Conservation (phyloP, 176 grass and related monocot genomes). For the Carex myosuroides region DNA sequence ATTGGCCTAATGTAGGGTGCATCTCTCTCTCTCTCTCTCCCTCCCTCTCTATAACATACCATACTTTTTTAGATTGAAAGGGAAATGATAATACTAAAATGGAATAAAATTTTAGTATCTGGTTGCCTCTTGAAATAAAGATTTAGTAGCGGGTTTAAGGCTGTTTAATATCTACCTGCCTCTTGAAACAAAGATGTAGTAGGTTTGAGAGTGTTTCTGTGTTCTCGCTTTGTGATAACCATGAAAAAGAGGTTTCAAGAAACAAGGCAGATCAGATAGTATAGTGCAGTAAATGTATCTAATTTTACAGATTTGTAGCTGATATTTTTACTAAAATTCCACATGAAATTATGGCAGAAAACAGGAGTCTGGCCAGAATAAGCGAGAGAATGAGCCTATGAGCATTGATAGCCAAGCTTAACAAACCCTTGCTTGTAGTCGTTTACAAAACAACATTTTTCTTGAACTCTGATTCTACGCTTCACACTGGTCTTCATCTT, state of each 20-base stretch:
- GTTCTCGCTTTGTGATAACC: not conserved
- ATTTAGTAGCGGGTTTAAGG: not conserved
- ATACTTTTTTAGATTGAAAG: not conserved
- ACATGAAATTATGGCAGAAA: slow-evolving; percentile 10
- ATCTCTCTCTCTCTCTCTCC: not conserved
- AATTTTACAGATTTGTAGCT: not conserved
- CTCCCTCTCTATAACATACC: not conserved
- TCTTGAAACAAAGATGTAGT: not conserved
- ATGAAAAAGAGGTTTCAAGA: not conserved
- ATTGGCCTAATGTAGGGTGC: not conserved
- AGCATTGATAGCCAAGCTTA: slow-evolving; percentile 24
- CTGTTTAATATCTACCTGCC: not conserved
- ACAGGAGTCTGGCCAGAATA: not conserved
- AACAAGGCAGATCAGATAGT: not conserved
- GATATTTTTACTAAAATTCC: not conserved
- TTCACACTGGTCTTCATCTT: not conserved
- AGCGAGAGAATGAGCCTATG: slow-evolving; percentile 16
- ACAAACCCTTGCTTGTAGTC: not conserved
- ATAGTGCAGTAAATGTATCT: not conserved
- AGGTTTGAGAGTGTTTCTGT: not conserved
- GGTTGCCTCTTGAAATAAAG: not conserved
- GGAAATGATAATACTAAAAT: slow-evolving; percentile 17
- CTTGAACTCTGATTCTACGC: not conserved
- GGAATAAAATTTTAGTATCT: not conserved
- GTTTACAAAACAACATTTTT: not conserved